Evolutionary conservation across 768 basidiomycete species (phyloP).

Genomic region (Suillus subluteus): DNA sequence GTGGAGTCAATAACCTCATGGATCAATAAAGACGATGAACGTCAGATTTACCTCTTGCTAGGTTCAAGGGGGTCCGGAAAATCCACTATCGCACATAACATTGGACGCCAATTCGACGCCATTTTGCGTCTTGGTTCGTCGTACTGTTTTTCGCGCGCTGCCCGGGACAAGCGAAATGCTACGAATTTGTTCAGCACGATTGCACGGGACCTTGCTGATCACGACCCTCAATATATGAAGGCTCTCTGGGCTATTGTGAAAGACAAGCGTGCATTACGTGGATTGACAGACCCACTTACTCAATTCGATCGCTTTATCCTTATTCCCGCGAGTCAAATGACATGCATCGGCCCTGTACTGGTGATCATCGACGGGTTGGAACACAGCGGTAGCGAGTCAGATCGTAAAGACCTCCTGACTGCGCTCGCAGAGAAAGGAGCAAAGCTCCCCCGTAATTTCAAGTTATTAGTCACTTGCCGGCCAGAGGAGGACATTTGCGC

Average conservation of each 20-base stretch:
- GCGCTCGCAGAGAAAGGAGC: conserved; percentile 17
- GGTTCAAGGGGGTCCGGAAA: conserved; percentile 36
- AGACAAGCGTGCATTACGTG: conserved; percentile 28
- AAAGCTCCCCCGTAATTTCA: conserved; percentile 26
- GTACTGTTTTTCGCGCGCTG: conserved; percentile 30
- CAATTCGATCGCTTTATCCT: conserved; percentile 36
- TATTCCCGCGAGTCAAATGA: conserved; percentile 25
- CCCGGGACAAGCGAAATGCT: conserved; percentile 21
- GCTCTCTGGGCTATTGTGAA: conserved; percentile 22
- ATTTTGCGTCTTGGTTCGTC: conserved; percentile 36
- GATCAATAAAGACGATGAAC: conserved; percentile 19
- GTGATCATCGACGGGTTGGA: conserved; percentile 42
- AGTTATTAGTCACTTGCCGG: conserved; percentile 32
- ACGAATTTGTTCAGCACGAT: conserved; percentile 38
- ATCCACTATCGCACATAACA: conserved; percentile 34
- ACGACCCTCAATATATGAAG: conserved; percentile 29
- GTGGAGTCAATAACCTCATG: conserved; percentile 24
- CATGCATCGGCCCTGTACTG: conserved; percentile 34
- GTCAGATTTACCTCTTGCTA: conserved; percentile 30
- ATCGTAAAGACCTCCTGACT: conserved; percentile 26
- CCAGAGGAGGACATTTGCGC: conserved; percentile 26
- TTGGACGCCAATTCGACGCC: conserved; percentile 30
- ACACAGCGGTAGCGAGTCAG: conserved; percentile 24
- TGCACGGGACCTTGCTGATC: conserved; percentile 36
- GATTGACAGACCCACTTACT: conserved; percentile 18